phyloP scores from a whole-genome alignment of 352 stramenopile species.

The Phytophthora uliginosa region DNA sequence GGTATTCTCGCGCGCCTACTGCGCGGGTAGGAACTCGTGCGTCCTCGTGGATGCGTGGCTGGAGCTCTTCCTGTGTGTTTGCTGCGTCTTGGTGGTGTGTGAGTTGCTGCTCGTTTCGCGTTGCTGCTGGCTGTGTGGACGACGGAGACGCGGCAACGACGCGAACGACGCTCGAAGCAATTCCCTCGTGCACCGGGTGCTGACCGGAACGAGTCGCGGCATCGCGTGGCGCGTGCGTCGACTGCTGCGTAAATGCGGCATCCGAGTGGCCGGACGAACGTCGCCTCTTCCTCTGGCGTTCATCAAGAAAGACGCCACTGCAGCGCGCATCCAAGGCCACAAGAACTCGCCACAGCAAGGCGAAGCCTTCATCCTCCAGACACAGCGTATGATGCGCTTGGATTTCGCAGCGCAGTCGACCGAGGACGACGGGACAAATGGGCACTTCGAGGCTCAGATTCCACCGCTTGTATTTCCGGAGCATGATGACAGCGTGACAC shows the following conservation, averaged over 20 bases:
- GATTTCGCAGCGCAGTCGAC: constrained; percentile 40
- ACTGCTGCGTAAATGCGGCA: constrained; percentile 20
- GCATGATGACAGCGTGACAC: neutral
- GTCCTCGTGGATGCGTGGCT: constrained; percentile 77
- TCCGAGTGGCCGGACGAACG: constrained; percentile 28
- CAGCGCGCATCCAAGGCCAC: constrained; percentile 71
- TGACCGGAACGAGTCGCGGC: constrained; percentile 13
- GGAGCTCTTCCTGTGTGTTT: constrained; percentile 51
- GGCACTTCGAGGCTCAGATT: neutral
- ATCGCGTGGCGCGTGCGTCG: constrained; percentile 13
- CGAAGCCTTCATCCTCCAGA: constrained; percentile 73
- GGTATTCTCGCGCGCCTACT: constrained; percentile 66
- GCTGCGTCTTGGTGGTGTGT: constrained; percentile 42
- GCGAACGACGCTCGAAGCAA: constrained; percentile 13
- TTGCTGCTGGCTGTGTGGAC: constrained; percentile 40
- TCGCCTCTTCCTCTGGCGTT: constrained; percentile 65
- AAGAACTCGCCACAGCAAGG: constrained; percentile 85
- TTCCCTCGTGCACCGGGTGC: constrained; percentile 25
- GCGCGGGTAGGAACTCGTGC: constrained; percentile 54
- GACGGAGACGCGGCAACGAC: neutral
- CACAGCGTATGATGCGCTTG: constrained; percentile 64
- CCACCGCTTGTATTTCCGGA: constrained; percentile 17
- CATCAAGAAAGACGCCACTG: constrained; percentile 76
- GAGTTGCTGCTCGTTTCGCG: constrained; percentile 24
- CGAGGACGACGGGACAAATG: constrained; percentile 3